Evolutionary conservation across 257 asterid genomes (phyloP).

Genomic region (Solanum chilense): DNA sequence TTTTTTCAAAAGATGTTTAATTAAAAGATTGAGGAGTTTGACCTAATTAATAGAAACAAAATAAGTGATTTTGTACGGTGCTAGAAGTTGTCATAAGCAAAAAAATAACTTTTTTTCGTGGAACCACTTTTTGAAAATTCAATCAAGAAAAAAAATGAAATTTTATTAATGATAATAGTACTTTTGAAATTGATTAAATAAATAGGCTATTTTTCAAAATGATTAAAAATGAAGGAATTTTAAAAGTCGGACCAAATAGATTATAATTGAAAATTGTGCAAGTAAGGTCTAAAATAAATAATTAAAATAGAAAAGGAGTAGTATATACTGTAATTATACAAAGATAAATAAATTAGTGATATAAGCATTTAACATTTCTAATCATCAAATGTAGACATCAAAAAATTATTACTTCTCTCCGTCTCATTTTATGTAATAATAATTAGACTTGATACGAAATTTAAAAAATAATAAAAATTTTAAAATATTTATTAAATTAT

Average conservation of each 20-base stretch:
- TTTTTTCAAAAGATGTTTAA: background rate
- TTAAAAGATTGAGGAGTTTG: background rate
- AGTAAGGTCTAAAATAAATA: background rate
- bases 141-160: background rate
- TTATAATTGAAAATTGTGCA: background rate
- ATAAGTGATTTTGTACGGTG: background rate
- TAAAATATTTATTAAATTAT: too few species aligned
- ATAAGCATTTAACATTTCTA: background rate
- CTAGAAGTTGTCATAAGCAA: background rate
- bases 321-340: background rate
- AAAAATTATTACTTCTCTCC: too few species aligned
- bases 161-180: background rate
- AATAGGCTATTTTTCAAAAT: background rate
- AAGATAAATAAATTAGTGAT: background rate
- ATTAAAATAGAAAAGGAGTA: background rate
- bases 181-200: background rate
- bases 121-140: background rate
- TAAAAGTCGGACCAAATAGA: background rate
- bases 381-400: background rate
- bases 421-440: too few species aligned
- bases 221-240: background rate
- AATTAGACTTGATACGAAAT: too few species aligned
- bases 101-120: background rate
- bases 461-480: too few species aligned
- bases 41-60: background rate